phyloP scores from a whole-genome alignment of 1,139 yeast species.

The Suhomyces bokatorum region DNA sequence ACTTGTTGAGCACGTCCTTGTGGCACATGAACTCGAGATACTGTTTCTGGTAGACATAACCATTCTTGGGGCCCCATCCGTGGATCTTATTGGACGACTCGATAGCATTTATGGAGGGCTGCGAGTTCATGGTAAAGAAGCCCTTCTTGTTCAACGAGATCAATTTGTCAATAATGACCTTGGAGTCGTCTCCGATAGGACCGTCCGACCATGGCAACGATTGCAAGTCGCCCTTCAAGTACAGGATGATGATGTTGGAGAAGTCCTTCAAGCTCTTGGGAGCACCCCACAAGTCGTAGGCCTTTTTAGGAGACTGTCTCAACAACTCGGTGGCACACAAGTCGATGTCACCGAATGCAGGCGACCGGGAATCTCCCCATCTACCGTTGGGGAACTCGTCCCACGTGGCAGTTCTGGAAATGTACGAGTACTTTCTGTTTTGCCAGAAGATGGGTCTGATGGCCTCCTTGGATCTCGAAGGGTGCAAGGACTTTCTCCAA shows the following conservation, averaged over 20 bases:
- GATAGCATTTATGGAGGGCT: constrained; percentile 87
- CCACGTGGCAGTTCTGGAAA: constrained; percentile 90
- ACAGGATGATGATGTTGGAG: constrained; percentile 59
- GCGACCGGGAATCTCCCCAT: constrained; percentile 93
- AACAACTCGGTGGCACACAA: constrained; percentile 74
- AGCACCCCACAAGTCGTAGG: constrained; percentile 83
- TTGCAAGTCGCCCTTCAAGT: constrained; percentile 66
- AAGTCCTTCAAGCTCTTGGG: constrained; percentile 65
- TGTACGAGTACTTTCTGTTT: constrained; percentile 86
- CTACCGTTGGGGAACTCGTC: constrained; percentile 95
- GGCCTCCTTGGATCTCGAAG: constrained; percentile 75
- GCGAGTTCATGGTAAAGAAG: constrained; percentile 84
- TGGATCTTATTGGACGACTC: constrained; percentile 67
- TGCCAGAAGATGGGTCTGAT: constrained; percentile 97
- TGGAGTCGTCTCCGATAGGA: constrained; percentile 77
- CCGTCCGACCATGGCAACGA: constrained; percentile 97
- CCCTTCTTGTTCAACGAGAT: constrained; percentile 64
- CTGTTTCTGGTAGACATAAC: constrained; percentile 92
- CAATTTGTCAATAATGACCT: constrained; percentile 59
- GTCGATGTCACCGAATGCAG: constrained; percentile 88
- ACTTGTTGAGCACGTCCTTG: constrained; percentile 46
- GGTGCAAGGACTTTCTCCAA: constrained; percentile 88
- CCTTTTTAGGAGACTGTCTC: constrained; percentile 79
- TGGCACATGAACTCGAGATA: constrained; percentile 85
- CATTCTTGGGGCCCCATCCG: constrained; percentile 97